Conservation (phyloP, 164 flowering plant species). For the Liriodendron chinense region DNA sequence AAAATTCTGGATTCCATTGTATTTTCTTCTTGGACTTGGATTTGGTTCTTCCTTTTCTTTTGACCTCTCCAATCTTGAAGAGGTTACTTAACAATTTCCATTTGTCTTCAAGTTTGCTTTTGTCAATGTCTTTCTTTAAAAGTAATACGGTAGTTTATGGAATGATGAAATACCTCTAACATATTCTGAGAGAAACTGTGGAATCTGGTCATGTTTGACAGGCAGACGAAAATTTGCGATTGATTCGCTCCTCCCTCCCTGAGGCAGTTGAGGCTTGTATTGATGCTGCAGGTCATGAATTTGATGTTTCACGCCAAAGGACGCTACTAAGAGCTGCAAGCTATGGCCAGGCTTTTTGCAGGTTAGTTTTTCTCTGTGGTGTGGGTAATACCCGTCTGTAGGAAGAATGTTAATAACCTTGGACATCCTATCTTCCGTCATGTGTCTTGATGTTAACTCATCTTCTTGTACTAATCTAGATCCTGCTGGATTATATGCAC, state of each 20-base stretch:
- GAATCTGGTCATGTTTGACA: slow-evolving; percentile 27
- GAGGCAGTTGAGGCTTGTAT: slow-evolving; percentile 96
- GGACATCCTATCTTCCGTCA: neutral
- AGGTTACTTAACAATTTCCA: too few relatives aligned
- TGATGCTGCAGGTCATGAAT: slow-evolving; percentile 99
- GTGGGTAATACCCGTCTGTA: neutral
- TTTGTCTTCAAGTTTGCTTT: too few relatives aligned
- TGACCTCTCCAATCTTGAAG: neutral
- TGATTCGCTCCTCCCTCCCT: slow-evolving; percentile 76
- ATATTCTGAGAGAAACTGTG: neutral
- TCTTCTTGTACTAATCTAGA: too few relatives aligned
- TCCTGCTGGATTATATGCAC: too few relatives aligned
- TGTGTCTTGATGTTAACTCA: neutral
- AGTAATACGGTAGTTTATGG: neutral
- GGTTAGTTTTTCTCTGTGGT: slow-evolving; percentile 37
- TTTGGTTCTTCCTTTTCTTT: neutral
- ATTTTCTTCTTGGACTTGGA: too few relatives aligned
- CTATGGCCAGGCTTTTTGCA: slow-evolving; percentile 99
- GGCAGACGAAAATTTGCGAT: slow-evolving; percentile 98
- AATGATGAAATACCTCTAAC: neutral
- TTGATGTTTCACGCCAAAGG: slow-evolving; percentile 80
- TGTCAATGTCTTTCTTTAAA: too few relatives aligned
- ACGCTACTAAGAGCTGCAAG: slow-evolving; percentile 92
- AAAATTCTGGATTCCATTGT: too few relatives aligned
- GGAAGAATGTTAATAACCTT: neutral